Conservation (phyloP, 73 alveolate species). For the Paramecium pentaurelia region DNA sequence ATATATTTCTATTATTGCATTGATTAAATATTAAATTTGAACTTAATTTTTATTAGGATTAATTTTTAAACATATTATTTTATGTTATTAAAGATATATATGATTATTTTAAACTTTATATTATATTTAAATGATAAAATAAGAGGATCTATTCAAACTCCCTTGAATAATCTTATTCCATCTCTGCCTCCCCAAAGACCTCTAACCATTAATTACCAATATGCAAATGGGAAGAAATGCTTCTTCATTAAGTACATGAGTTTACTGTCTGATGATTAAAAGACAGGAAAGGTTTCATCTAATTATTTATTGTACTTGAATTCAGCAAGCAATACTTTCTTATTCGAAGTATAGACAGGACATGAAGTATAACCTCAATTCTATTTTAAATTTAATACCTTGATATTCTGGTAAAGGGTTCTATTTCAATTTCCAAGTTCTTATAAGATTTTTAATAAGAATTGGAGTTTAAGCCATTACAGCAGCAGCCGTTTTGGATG, state of each 20-base stretch:
- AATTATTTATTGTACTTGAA: constrained; percentile 74
- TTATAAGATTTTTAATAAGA: constrained; percentile 68
- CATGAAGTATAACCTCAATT: constrained; percentile 79
- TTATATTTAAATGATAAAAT: background rate
- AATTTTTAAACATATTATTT: too few relatives aligned
- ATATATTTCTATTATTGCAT: background rate
- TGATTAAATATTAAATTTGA: background rate
- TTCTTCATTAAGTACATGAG: constrained; percentile 67
- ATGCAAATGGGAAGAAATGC: constrained; percentile 80
- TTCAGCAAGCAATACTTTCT: constrained; percentile 79
- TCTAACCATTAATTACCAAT: constrained; percentile 67
- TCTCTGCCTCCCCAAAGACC: constrained; percentile 84
- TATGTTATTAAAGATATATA: background rate
- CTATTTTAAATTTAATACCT: background rate
- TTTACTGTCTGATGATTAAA: constrained; percentile 67
- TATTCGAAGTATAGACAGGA: constrained; percentile 78
- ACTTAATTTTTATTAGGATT: background rate
- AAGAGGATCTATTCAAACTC: background rate
- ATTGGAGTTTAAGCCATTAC: constrained; percentile 81
- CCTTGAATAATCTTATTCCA: constrained; percentile 34
- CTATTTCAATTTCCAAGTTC: background rate
- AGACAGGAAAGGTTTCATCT: constrained; percentile 70
- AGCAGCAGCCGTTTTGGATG: constrained; percentile 89
- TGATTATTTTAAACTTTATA: background rate
- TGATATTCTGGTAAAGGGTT: background rate